Evolutionary conservation across 2,329 filamentous ascomycete species (phyloP), one percentile per base, ranked within the genome.

Genomic region (Talaromyces sp.): DNA sequence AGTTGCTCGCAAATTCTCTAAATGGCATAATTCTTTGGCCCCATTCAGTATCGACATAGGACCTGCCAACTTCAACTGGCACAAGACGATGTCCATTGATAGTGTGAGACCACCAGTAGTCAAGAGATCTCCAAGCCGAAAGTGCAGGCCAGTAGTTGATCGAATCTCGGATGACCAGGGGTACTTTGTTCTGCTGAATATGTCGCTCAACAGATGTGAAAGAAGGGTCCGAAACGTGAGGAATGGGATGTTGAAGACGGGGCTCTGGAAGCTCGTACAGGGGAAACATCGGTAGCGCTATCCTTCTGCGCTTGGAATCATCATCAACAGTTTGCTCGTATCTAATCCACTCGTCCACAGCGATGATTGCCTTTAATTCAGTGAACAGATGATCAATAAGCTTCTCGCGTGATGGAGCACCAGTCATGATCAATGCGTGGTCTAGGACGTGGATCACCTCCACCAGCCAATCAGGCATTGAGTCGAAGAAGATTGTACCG

Each of bases 31-130:
- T 85, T 49, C 85, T 82, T 71, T 97, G 93, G 0, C 86, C 86
- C 92, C 93, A 97, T 19, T 80, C 87, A 17, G 84, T 82, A 58
- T 96, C 91, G 1, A 91, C 92, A 67, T 97, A 99, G 66, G 88
- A 94, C 42, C 89, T 80, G 0, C 94, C 93, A 2, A 94, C 72
- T 70, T 97, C 92, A 3, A 97, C 82, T 0, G 93, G 93, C 0
- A 97, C 89, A 0, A 96, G 81, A 10, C 94, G 82, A 29, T 86
- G 79, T 0, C 94, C 94, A 2, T 79, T 82, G 32, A 96, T 84
- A 0, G 92, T 97, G 50, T 79, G 81, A 10, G 83, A 79, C 10
- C 91, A 78, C 51, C 96, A 84, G 70, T 97, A 96, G 0, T 77
- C 75, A 0, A 86, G 86, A n/a, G 80, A 83, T 8, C 76, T 79